A percentile compares a stretch with the other conserved stretches of the same genome.
phyloP scores from a whole-genome alignment of 78 protist species.

The Dictyostelium capitatum region DNA sequence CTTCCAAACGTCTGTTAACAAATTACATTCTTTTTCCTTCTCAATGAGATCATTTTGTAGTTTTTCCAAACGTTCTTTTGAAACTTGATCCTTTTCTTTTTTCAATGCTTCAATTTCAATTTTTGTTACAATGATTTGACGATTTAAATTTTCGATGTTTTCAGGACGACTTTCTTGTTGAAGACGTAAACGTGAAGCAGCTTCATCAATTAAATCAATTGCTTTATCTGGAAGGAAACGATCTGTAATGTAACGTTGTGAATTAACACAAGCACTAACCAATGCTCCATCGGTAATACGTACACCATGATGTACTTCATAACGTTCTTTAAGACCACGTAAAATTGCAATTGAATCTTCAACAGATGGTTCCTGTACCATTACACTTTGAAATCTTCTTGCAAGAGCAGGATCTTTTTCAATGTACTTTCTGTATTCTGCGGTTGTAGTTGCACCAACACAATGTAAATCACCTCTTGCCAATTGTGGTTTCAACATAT shows the following conservation, averaged over 20 bases:
- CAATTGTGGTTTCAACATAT: slow-evolving; percentile 98
- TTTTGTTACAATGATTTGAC: slow-evolving; percentile 92
- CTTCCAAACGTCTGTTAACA: slow-evolving; percentile 32
- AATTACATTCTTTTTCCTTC: slow-evolving; percentile 54
- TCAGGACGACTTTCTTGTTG: slow-evolving; percentile 97
- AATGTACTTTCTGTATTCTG: slow-evolving; percentile 97
- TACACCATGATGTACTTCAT: slow-evolving; percentile 98
- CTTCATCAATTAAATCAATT: slow-evolving; percentile 99
- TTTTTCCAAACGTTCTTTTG: slow-evolving; percentile 65
- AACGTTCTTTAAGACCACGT: slow-evolving; percentile 96
- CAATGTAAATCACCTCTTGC: slow-evolving; percentile 99
- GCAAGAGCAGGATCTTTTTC: slow-evolving; percentile 99
- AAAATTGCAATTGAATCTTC: slow-evolving; percentile 96
- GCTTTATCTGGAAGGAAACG: slow-evolving; percentile 99
- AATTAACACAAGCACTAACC: slow-evolving; percentile 94
- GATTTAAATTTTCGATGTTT: slow-evolving; percentile 92
- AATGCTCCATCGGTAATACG: slow-evolving; percentile 96
- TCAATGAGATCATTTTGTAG: slow-evolving; percentile 87
- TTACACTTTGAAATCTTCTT: slow-evolving; percentile 96
- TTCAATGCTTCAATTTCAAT: slow-evolving; percentile 94
- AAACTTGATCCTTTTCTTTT: slow-evolving; percentile 87
- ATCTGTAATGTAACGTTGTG: slow-evolving; percentile 95
- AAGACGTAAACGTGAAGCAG: slow-evolving; percentile 92
- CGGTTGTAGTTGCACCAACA: slow-evolving; percentile 99
- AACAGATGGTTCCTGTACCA: slow-evolving; percentile 97